Percentiles rank a stretch among this genome's conserved stretches.
These are phyloP conservation scores for Daedaleopsis nitida DNA, from an alignment of 768 basidiomycete genomes.

Conservation along the genomic window DNA sequence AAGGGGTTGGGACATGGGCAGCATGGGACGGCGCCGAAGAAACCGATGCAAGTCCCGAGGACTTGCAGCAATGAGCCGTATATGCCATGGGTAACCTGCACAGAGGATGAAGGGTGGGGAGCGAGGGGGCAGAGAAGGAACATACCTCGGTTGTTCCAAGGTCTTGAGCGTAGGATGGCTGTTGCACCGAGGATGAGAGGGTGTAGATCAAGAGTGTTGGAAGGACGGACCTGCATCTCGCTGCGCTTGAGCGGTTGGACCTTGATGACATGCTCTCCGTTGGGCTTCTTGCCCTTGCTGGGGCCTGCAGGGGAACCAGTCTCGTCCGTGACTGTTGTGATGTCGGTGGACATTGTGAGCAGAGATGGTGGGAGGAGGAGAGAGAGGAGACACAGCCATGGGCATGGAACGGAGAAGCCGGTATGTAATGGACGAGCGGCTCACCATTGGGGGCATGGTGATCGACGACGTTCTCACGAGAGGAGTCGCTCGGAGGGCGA, in stretches of 20 bases:
- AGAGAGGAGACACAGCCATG: not conserved
- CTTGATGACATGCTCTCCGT: constrained; percentile 52
- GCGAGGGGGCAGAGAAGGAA: constrained; percentile 1
- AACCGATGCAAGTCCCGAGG: constrained; percentile 67
- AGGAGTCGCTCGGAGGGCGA: not conserved
- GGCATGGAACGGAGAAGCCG: not conserved
- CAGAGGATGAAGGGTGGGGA: not conserved
- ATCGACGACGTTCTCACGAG: constrained; percentile 28
- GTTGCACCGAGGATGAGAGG: constrained; percentile 22
- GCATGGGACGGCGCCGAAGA: constrained; percentile 78
- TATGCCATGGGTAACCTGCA: constrained; percentile 75
- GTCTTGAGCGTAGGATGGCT: constrained; percentile 94
- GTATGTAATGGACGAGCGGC: constrained; percentile 19
- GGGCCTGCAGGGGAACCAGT: not conserved
- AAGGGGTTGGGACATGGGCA: constrained; percentile 86
- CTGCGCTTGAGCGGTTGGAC: constrained; percentile 85
- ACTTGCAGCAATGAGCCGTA: constrained; percentile 82
- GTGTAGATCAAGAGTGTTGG: constrained; percentile 7
- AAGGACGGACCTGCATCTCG: constrained; percentile 77
- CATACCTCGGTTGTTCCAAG: constrained; percentile 64
- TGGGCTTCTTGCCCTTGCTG: constrained; percentile 6
- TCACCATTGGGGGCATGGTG: constrained; percentile 60
- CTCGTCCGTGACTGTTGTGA: constrained; percentile 65
- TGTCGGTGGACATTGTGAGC: constrained; percentile 22
- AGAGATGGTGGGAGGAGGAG: constrained; percentile 4